Evolutionary conservation across 1,139 yeast species (phyloP).

Genomic region (Candida sojae): DNA sequence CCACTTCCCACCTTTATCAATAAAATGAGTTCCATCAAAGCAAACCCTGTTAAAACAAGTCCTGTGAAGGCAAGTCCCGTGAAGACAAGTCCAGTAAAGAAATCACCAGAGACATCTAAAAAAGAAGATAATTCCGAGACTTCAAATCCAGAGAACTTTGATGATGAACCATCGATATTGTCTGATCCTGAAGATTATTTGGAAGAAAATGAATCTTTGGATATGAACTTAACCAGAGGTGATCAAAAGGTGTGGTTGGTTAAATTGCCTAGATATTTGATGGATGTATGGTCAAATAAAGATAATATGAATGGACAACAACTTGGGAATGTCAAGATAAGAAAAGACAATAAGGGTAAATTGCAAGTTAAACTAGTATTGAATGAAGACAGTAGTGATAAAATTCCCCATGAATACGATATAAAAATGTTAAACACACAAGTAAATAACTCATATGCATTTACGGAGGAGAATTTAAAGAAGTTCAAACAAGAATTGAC

Average conservation of each 20-base stretch:
- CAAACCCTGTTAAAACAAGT: background rate
- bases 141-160: conserved; percentile 18
- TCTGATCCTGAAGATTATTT: conserved; percentile 52
- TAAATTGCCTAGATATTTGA: conserved; percentile 82
- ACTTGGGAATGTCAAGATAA: conserved; percentile 79
- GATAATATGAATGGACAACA: conserved; percentile 68
- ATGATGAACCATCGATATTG: conserved; percentile 34
- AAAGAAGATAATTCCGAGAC: conserved; percentile 10
- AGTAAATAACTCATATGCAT: conserved; percentile 85
- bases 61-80: conserved; percentile 13
- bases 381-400: conserved; percentile 37
- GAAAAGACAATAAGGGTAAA: conserved; percentile 43
- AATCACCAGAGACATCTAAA: conserved; percentile 10
- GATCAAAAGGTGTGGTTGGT: conserved; percentile 87
- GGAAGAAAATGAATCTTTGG: conserved; percentile 60
- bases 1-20: background rate
- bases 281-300: conserved; percentile 76
- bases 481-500: conserved; percentile 62
- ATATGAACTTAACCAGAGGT: conserved; percentile 56
- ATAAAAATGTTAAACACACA: conserved; percentile 73
- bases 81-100: conserved; percentile 20
- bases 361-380: conserved; percentile 60
- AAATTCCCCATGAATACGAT: conserved; percentile 83
- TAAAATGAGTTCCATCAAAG: background rate
- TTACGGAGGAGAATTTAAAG: conserved; percentile 82